Evolutionary conservation across 192 early-diverging fungal species (phyloP), one percentile per base, ranked within the genome.

Genomic region (Umbelopsis sp.): DNA sequence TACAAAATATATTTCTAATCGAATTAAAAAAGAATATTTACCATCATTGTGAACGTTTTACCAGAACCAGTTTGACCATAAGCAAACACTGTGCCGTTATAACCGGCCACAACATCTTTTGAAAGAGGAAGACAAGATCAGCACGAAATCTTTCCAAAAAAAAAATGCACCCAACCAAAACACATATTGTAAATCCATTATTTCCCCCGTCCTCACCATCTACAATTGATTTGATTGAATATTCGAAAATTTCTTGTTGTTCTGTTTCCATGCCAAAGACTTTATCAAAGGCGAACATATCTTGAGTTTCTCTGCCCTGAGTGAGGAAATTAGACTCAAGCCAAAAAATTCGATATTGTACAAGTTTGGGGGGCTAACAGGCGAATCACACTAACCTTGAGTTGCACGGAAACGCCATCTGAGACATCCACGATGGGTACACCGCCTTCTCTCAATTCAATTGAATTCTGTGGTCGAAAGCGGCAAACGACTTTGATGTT

Each of bases 31-130:
- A 22, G 21, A n/a, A 49, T 52, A 64, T 21, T 55, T 83, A 87
- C 86, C 93, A 95, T 95, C 92, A 95, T 96, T 15, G 94, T 94
- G 73, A 88, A 94, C 20, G 94, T 95, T 82, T 99, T 99, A 78
- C 98, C 98, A 41, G 89, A 91, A 71, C 98, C 98, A 8, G 96
- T 98, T 82, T 99, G 98, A 74, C 98, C 98, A 73, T 99, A 99
- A 51, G 96, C 96, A 77, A 99, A 99, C 25, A 99, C 95, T 6
- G 97, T 98, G 53, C 96, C 95, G 79, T 99, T 98, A 85, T 98
- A 99, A 66, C 98, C 97, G 48, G 71, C 64, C 23, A 80, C 61
- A 46, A 78, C 66, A 73, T 75, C 66, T 71, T 48, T 15, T 22
- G 22, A n/a, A 18, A 16, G 41, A 21, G 6, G 51, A 10, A 61